A percentile compares a stretch with the other conserved stretches of the same genome.
Evolutionary conservation across 345 rosid species (phyloP).

Genomic region (Populus simonii): DNA sequence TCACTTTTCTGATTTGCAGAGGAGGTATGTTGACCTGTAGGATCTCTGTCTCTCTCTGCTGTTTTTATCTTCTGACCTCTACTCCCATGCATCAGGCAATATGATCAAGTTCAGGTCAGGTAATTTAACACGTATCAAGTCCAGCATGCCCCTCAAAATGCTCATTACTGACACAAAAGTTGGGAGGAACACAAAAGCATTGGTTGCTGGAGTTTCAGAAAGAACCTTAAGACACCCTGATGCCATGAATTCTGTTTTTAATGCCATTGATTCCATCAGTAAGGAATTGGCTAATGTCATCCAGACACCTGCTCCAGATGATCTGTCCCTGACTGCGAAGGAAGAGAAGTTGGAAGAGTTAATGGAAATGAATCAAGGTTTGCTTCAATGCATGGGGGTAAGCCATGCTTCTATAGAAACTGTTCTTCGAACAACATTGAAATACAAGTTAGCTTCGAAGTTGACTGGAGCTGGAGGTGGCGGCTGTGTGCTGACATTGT

Average conservation of each 20-base stretch:
- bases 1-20: neutral
- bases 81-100: slow-evolving; percentile 51
- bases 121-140: slow-evolving; percentile 49
- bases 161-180: slow-evolving; percentile 89
- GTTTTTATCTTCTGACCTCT: neutral
- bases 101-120: slow-evolving; percentile 86
- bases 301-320: slow-evolving; percentile 51
- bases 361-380: slow-evolving; percentile 91
- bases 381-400: slow-evolving; percentile 89
- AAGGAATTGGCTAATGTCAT: slow-evolving; percentile 55
- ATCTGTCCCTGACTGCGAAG: slow-evolving; percentile 42
- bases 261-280: slow-evolving; percentile 79
- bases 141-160: slow-evolving; percentile 68
- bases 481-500: slow-evolving; percentile 80
- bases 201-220: slow-evolving; percentile 86
- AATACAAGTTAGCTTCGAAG: slow-evolving; percentile 81
- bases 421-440: slow-evolving; percentile 63
- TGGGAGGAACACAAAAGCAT: slow-evolving; percentile 82
- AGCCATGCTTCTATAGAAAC: slow-evolving; percentile 81
- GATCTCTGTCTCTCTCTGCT: neutral
- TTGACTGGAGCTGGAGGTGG: slow-evolving; percentile 98
- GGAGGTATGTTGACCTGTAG: neutral
- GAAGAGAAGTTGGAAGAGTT: slow-evolving; percentile 77
- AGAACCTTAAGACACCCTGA: slow-evolving; percentile 64
- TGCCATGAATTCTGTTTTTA: slow-evolving; percentile 69